phyloP scores from a whole-genome alignment of 768 basidiomycete genomes.

The Hygrophorus pudorinus region DNA sequence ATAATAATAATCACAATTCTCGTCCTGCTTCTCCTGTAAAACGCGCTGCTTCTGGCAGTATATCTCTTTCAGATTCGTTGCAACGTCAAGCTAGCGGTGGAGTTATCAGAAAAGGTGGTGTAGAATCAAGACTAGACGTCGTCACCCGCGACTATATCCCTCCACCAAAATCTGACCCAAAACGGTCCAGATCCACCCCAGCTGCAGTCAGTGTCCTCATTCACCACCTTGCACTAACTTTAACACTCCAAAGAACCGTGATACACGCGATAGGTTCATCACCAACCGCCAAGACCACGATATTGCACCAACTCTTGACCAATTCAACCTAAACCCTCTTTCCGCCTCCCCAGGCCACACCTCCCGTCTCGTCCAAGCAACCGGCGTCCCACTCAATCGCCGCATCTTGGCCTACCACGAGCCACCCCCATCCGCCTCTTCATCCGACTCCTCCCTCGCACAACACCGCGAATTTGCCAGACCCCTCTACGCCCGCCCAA shows the following conservation, averaged over 20 bases:
- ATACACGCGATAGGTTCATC: slow-evolving; percentile 15
- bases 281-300: slow-evolving; percentile 1
- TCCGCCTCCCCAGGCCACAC: slow-evolving; percentile 68
- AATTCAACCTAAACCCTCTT: slow-evolving; percentile 47
- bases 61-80: slow-evolving; percentile 42
- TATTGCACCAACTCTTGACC: slow-evolving; percentile 56
- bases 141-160: slow-evolving; percentile 71
- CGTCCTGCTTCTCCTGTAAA: slow-evolving; percentile 60
- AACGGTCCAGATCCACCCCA: slow-evolving; percentile 67
- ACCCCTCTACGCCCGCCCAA: slow-evolving; percentile 64
- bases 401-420: slow-evolving; percentile 87
- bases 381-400: slow-evolving; percentile 66
- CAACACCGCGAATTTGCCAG: slow-evolving; percentile 70
- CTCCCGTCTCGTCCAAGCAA: slow-evolving; percentile 64
- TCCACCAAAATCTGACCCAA: slow-evolving; percentile 49
- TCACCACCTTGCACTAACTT: not conserved
- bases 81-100: slow-evolving; percentile 56
- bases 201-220: slow-evolving; percentile 33
- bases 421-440: slow-evolving; percentile 57
- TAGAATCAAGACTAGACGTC: slow-evolving; percentile 70
- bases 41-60: slow-evolving; percentile 36
- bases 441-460: slow-evolving; percentile 61
- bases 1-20: slow-evolving; percentile 33
- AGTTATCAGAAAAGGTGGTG: slow-evolving; percentile 66
- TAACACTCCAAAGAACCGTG: slow-evolving; percentile 31